Conservation (phyloP, 441 rosid genomes). For the Populus tomentosa region DNA sequence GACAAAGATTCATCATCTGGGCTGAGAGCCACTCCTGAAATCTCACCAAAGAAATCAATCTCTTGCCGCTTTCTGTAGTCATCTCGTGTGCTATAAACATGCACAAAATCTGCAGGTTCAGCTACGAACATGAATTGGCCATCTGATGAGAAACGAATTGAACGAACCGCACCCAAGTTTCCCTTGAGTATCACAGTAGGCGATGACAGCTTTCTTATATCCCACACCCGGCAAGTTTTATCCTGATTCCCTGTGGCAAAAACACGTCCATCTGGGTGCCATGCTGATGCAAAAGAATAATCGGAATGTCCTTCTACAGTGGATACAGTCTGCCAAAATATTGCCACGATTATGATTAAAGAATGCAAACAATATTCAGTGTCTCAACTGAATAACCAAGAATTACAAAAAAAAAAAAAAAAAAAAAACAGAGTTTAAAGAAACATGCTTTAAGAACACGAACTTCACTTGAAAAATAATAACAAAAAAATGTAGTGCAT, state of each 20-base stretch:
- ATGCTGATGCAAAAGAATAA: conserved; percentile 60
- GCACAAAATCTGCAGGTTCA: conserved; percentile 60
- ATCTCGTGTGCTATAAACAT: conserved; percentile 34
- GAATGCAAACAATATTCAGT: neutral
- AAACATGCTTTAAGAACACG: neutral
- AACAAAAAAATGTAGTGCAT: too few relatives aligned
- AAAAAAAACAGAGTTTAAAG: neutral
- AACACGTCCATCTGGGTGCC: conserved; percentile 46
- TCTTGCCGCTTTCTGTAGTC: conserved; percentile 42
- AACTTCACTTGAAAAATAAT: neutral
- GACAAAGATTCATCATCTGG: conserved; percentile 50
- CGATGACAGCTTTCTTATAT: conserved; percentile 42
- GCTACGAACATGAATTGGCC: conserved; percentile 49
- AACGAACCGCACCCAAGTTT: conserved; percentile 47
- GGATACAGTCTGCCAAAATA: conserved; percentile 26
- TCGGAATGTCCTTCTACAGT: conserved; percentile 42
- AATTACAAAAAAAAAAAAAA: neutral
- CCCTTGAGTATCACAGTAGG: conserved; percentile 44
- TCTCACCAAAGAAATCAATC: conserved; percentile 62
- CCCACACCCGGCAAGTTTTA: conserved; percentile 58
- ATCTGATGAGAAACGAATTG: conserved; percentile 46
- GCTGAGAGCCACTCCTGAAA: conserved; percentile 50
- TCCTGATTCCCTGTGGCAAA: conserved; percentile 66
- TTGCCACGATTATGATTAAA: neutral
- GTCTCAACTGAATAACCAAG: neutral